Conservation (phyloP, 768 basidiomycete genomes). For the Rhodotorula graminis region DNA sequence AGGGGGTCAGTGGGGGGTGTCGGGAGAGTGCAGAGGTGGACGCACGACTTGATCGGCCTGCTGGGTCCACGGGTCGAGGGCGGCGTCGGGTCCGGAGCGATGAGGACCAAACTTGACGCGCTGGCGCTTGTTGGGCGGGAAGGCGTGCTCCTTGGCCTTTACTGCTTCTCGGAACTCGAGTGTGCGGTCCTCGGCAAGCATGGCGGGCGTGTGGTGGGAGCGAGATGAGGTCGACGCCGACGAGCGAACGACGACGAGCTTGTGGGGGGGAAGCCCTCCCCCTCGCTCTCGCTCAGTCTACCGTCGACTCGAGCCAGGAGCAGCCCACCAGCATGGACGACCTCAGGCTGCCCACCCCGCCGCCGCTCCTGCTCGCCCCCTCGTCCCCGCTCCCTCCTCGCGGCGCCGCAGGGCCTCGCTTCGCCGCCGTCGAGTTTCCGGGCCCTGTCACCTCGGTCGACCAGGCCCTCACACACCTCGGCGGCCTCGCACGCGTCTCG, state of each 20-base stretch:
- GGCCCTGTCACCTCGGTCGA: constrained; percentile 64
- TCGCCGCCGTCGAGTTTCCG: constrained; percentile 56
- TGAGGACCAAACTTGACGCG: constrained; percentile 12
- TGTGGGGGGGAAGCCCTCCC: too few relatives aligned
- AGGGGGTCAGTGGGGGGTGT: neutral
- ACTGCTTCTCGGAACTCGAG: constrained; percentile 24
- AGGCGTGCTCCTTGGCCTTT: neutral
- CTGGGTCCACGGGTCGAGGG: constrained; percentile 26
- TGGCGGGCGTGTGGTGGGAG: neutral
- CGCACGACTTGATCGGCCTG: constrained; percentile 37
- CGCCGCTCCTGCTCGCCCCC: neutral
- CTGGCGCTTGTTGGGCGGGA: constrained; percentile 11
- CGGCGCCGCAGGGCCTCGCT: neutral
- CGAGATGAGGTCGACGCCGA: too few relatives aligned
- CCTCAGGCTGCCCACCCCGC: constrained; percentile 12
- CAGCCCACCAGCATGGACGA: neutral
- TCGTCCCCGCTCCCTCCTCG: neutral
- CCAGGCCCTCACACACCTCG: constrained; percentile 27
- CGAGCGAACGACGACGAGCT: too few relatives aligned
- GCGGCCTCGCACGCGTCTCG: constrained; percentile 18
- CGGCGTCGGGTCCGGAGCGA: neutral
- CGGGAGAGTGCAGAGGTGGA: neutral
- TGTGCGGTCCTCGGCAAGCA: constrained; percentile 10
- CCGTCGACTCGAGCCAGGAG: constrained; percentile 14
- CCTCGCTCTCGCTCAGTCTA: neutral